These are phyloP conservation scores for Podaxis rugospora DNA, from an alignment of 768 basidiomycete species.

Conservation along the genomic window DNA sequence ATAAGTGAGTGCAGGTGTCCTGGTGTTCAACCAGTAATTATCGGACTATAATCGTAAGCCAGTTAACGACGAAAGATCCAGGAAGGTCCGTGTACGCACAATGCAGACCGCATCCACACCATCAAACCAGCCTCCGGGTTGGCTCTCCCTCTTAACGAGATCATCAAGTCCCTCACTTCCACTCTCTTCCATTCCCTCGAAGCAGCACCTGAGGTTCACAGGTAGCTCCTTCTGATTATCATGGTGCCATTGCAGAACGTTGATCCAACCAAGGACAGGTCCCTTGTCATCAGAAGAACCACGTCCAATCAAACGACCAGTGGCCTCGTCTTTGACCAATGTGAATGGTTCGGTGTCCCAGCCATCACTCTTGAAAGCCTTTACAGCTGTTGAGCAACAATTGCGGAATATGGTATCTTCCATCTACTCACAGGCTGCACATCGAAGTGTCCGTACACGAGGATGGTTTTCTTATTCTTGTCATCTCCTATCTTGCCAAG, in stretches of 20 bases:
- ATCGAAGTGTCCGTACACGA: slow-evolving; percentile 94
- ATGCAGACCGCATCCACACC: slow-evolving; percentile 94
- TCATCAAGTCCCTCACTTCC: slow-evolving; percentile 91
- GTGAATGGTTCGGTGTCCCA: slow-evolving; percentile 88
- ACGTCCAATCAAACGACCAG: slow-evolving; percentile 71
- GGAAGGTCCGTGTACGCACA: slow-evolving; percentile 35
- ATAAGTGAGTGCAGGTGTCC: slow-evolving; percentile 79
- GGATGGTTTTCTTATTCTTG: slow-evolving; percentile 86
- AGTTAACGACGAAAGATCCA: background rate
- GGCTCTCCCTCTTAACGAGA: slow-evolving; percentile 71
- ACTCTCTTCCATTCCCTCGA: slow-evolving; percentile 97
- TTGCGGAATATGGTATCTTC: background rate
- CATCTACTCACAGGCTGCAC: slow-evolving; percentile 74
- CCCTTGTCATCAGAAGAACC: slow-evolving; percentile 93
- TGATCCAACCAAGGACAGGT: slow-evolving; percentile 84
- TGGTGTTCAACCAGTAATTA: slow-evolving; percentile 90
- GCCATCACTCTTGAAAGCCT: slow-evolving; percentile 61
- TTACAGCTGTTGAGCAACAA: background rate
- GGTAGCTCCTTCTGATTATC: slow-evolving; percentile 67
- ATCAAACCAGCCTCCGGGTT: slow-evolving; percentile 74
- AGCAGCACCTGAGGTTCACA: slow-evolving; percentile 87
- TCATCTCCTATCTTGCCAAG: slow-evolving; percentile 81
- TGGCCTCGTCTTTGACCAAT: slow-evolving; percentile 43
- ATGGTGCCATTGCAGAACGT: slow-evolving; percentile 82
- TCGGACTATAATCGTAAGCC: slow-evolving; percentile 53